These are phyloP conservation scores for Solanum chaucha DNA, from an alignment of 257 asterid species.

Conservation along the genomic window DNA sequence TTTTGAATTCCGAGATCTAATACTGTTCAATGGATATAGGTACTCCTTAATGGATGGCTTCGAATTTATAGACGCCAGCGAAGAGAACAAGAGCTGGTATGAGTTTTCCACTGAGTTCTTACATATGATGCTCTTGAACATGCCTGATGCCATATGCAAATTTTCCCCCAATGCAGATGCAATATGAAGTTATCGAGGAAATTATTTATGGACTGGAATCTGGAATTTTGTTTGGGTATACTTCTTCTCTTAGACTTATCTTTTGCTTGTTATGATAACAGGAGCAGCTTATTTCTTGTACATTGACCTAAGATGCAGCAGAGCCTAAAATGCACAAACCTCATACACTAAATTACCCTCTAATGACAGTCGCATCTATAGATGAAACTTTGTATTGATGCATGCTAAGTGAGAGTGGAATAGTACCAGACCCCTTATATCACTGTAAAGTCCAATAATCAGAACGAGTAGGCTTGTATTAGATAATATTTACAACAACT, in stretches of 20 bases:
- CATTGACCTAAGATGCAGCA: neutral
- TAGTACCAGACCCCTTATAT: neutral
- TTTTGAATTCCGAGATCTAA: neutral
- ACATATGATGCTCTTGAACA: neutral
- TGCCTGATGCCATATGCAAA: constrained; percentile 2
- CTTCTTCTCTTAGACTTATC: neutral
- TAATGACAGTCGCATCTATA: neutral
- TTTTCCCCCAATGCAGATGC: constrained; percentile 58
- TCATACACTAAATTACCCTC: neutral
- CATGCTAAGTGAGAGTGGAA: neutral
- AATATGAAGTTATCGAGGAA: constrained; percentile 94
- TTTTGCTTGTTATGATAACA: neutral
- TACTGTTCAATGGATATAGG: constrained; percentile 31
- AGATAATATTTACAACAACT: neutral
- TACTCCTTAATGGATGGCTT: constrained; percentile 91
- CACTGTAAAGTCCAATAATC: neutral
- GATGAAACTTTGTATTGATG: neutral
- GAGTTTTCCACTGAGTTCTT: neutral
- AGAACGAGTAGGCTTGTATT: neutral
- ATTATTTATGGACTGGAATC: constrained; percentile 89
- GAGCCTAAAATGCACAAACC: neutral
- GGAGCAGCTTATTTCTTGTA: neutral
- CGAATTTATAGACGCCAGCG: constrained; percentile 80
- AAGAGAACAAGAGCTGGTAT: constrained; percentile 95
- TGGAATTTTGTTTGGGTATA: constrained; percentile 92